phyloP scores from a whole-genome alignment of 768 basidiomycete species.

The Leccinellum rugosiceps region DNA sequence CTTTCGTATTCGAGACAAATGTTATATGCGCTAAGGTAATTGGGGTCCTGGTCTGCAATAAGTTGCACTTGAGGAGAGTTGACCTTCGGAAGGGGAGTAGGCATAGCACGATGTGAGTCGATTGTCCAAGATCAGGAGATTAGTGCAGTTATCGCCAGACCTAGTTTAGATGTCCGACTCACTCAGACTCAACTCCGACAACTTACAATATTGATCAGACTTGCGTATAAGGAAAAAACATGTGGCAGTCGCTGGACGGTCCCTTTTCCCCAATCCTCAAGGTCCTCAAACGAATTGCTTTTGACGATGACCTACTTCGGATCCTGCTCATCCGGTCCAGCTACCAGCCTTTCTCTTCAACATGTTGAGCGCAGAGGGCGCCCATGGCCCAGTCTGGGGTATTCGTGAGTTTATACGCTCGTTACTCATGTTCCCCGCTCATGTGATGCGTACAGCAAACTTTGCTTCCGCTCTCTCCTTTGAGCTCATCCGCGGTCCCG shows the following conservation, averaged over 20 bases:
- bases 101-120: no score
- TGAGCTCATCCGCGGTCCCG: slow-evolving; percentile 70
- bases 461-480: slow-evolving; percentile 70
- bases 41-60: no score
- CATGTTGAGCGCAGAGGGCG: slow-evolving; percentile 55
- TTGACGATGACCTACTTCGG: slow-evolving; percentile 73
- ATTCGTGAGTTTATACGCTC: slow-evolving; percentile 50
- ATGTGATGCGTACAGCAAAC: slow-evolving; percentile 45
- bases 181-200: no score
- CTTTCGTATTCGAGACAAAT: no score
- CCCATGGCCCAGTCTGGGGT: slow-evolving; percentile 52
- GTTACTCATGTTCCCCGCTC: not conserved
- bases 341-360: slow-evolving; percentile 83
- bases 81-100: no score
- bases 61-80: no score
- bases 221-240: no score
- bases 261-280: slow-evolving; percentile 70
- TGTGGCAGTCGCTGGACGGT: slow-evolving; percentile 83
- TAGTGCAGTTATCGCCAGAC: no score
- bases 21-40: no score
- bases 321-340: slow-evolving; percentile 74
- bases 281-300: slow-evolving; percentile 73
- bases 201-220: no score
- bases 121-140: no score
- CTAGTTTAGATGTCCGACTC: no score